Percentiles rank a stretch among this genome's conserved stretches.
phyloP scores from a whole-genome alignment of 257 asterid genomes.

The Fraxinus anomala region DNA sequence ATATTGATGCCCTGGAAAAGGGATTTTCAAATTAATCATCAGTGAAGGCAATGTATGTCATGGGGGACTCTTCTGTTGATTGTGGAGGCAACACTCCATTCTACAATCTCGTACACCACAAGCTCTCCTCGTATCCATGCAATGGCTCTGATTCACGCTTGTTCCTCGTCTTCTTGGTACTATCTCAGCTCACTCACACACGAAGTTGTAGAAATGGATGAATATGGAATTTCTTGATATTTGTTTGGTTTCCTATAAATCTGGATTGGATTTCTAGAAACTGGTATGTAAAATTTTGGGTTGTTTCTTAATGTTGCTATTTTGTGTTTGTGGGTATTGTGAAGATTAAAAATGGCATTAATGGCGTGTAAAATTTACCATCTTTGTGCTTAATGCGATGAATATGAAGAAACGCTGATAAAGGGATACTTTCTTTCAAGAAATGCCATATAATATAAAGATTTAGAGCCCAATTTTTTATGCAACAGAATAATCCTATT shows the following conservation, averaged over 20 bases:
- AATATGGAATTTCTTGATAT: slow-evolving; percentile 7
- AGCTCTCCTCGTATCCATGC: slow-evolving; percentile 56
- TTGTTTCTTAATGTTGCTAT: no score
- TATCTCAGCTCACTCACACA: background rate
- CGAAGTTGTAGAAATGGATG: slow-evolving; percentile 5
- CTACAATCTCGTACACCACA: slow-evolving; percentile 39
- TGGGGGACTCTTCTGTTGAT: slow-evolving; percentile 75
- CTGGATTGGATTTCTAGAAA: slow-evolving; percentile 17
- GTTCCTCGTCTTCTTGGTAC: slow-evolving; percentile 68
- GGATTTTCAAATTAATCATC: slow-evolving; percentile 31
- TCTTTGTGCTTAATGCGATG: background rate
- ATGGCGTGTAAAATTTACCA: background rate
- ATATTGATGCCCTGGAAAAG: slow-evolving; percentile 29
- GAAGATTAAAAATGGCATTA: background rate
- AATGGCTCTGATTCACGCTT: slow-evolving; percentile 65
- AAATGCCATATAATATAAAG: background rate
- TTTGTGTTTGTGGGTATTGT: background rate
- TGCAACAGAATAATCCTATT: background rate
- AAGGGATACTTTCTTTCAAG: background rate
- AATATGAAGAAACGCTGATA: background rate
- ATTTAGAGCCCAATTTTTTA: no score
- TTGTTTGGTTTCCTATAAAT: background rate
- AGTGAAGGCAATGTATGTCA: slow-evolving; percentile 47
- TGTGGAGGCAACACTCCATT: slow-evolving; percentile 66
- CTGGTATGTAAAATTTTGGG: background rate